phyloP scores from a whole-genome alignment of 1,139 yeast species.

The Blastobotrys apis region DNA sequence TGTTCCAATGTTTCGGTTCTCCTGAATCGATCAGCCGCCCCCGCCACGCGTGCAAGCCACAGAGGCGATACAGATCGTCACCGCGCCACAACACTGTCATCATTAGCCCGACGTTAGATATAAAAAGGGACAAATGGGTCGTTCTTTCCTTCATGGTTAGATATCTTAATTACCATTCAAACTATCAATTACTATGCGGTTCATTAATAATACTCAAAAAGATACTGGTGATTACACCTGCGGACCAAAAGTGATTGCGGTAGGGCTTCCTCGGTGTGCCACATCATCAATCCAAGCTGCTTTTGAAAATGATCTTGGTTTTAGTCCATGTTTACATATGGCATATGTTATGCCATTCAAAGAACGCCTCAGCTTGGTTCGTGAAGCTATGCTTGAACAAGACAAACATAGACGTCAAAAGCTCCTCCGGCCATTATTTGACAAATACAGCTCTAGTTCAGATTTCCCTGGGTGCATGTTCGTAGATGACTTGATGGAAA shows the following conservation, averaged over 20 bases:
- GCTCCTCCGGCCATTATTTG: not conserved
- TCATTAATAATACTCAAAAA: not conserved
- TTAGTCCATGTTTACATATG: not conserved
- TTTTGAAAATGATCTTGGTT: not conserved
- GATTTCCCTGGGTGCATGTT: not conserved
- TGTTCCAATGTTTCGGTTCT: too few species aligned
- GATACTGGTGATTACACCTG: not conserved
- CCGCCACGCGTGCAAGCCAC: too few species aligned
- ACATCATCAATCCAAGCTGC: not conserved
- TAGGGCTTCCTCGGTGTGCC: constrained; percentile 1
- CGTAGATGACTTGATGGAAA: not conserved
- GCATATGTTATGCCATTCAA: not conserved
- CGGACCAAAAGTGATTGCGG: not conserved
- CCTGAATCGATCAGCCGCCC: too few species aligned
- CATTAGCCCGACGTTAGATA: too few species aligned
- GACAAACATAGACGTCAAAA: not conserved
- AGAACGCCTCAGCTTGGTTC: not conserved
- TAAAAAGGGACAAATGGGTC: too few species aligned
- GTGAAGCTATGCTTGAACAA: not conserved
- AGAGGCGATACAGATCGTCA: too few species aligned
- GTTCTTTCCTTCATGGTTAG: too few species aligned
- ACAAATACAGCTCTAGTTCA: not conserved
- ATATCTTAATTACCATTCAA: too few species aligned
- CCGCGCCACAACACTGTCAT: too few species aligned
- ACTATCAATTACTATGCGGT: too few species aligned